Base-by-base conservation (phyloP, 768 basidiomycete genomes). In the Kwoniella heveanensis region DNA sequence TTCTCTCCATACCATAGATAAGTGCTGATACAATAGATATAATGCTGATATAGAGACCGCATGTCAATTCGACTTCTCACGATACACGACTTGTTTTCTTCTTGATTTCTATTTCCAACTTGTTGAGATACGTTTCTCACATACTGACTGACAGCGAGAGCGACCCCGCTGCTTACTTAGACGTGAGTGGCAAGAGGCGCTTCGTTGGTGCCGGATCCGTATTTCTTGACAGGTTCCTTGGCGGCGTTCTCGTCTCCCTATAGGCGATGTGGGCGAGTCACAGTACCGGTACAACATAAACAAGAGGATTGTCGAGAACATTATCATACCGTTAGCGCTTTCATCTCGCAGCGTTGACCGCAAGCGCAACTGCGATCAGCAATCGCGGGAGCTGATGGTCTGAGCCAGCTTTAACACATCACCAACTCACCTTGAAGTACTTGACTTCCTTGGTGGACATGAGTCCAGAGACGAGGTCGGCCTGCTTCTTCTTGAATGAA, bases 401-500 rank as follows among this genome's bases (percentile, higher is more conserved):
- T 13, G 32, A 32, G 5, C 32, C 32, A 13, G 7, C 32, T 13
- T 32, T 25, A 4, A n/a, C n/a, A n/a, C n/a, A 48, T 25, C 19
- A 15, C 25, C 15, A 50, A 55, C 66, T 62, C 53, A 69, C 76
- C 65, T 73, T 71, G 71, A 78, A 77, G 47, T 66, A 66, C 25
- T 69, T 55, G 44, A 77, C 71, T 19, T 69, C 66, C 27, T 70
- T 68, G 24, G 59, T 44, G 0, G 59, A 61, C 67, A 78, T 71
- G 21, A 73, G 46, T 15, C 62, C 63, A 52, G 57, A 58, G 46
- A 81, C 80, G 29, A 73, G 57, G 54, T 81, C 80, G 9, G 79
- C 81, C 61, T 83, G 82, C 70, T 72, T 80, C 69, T 82, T 83
- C 72, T 83, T 82, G 80, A 82, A 81, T 9, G 65, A 65, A 69